These are phyloP conservation scores for Saccharomycopsis vini DNA, from an alignment of 805 yeast genomes.

Conservation along the genomic window DNA sequence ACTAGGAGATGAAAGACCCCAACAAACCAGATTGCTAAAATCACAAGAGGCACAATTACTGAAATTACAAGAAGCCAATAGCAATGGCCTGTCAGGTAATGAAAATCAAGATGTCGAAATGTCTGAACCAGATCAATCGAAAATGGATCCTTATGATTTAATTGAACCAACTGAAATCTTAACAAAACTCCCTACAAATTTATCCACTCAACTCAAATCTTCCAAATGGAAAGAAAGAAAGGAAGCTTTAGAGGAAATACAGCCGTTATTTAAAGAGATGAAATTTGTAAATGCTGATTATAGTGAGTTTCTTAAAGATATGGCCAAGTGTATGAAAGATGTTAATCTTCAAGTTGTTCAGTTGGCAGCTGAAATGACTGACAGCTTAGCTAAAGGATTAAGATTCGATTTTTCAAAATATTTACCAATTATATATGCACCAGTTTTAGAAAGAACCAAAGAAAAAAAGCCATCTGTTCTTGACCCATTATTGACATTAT, in stretches of 20 bases:
- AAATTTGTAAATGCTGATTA: conserved; percentile 59
- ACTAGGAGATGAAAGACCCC: conserved; percentile 32
- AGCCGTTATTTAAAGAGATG: conserved; percentile 42
- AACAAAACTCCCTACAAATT: conserved; percentile 55
- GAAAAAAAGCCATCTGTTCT: conserved; percentile 78
- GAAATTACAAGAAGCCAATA: conserved; percentile 21
- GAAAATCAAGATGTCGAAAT: conserved; percentile 32
- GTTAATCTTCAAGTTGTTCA: conserved; percentile 84
- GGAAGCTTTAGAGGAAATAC: conserved; percentile 64
- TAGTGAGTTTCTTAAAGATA: conserved; percentile 45
- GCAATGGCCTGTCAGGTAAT: no score
- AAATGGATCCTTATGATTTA: conserved; percentile 60
- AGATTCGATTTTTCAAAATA: conserved; percentile 47
- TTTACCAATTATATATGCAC: conserved; percentile 41
- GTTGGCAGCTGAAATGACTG: conserved; percentile 60
- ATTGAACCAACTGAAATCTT: conserved; percentile 63
- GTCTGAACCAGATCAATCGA: conserved; percentile 22
- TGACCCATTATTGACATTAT: conserved; percentile 57
- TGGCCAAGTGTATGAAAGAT: conserved; percentile 74
- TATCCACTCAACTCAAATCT: conserved; percentile 45
- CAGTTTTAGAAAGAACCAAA: conserved; percentile 73
- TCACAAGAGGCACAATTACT: conserved; percentile 40
- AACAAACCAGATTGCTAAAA: conserved; percentile 47
- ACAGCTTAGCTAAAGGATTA: conserved; percentile 57
- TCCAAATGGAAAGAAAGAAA: conserved; percentile 88